These are phyloP conservation scores for Stachybotrys chlorohalonatus DNA, from an alignment of 2,329 filamentous ascomycete species.

Conservation along the genomic window DNA sequence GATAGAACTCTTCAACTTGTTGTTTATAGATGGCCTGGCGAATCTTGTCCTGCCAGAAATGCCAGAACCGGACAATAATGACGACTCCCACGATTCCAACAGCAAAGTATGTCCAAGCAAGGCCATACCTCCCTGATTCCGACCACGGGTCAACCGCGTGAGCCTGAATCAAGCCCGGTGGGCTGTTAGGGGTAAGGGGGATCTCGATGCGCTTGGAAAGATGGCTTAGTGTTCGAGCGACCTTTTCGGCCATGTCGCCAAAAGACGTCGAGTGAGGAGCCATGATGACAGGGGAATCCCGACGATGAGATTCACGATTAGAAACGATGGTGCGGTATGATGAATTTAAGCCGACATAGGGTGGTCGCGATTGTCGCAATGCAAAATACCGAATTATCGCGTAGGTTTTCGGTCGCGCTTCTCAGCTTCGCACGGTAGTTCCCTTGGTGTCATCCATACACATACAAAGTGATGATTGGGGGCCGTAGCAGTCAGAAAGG, in stretches of 20 bases:
- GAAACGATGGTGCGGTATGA: background rate
- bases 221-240: conserved; percentile 22
- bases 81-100: conserved; percentile 61
- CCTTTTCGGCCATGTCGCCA: conserved; percentile 20
- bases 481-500: background rate
- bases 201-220: conserved; percentile 50
- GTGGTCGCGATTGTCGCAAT: background rate
- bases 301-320: background rate
- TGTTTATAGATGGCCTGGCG: conserved; percentile 83
- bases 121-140: conserved; percentile 73
- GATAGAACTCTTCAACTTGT: conserved; percentile 60
- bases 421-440: background rate
- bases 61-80: conserved; percentile 65
- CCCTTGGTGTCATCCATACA: background rate
- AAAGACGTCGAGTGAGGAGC: conserved; percentile 24
- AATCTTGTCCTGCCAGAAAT: conserved; percentile 90
- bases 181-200: conserved; percentile 49
- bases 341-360: background rate
- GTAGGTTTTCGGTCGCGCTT: background rate
- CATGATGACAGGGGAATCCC: conserved; percentile 24
- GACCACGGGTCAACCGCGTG: conserved; percentile 68
- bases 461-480: background rate
- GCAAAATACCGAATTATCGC: background rate
- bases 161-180: conserved; percentile 52
- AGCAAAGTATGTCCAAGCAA: conserved; percentile 84